Conservation (phyloP, 805 yeast genomes). For the Vanderwaltozyma verrucispora region DNA sequence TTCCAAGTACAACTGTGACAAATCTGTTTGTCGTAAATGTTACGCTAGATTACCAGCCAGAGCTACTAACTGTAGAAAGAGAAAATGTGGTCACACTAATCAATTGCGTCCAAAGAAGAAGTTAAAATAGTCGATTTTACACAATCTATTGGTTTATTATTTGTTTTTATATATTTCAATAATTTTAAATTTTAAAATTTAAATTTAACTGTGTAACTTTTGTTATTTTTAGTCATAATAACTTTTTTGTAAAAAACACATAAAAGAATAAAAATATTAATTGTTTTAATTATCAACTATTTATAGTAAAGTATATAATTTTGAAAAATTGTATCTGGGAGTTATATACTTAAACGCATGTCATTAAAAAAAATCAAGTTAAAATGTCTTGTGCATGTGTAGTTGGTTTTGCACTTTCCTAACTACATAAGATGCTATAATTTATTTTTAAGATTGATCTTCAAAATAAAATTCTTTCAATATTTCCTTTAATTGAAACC, state of each 20-base stretch:
- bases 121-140: conserved; percentile 65
- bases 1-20: conserved; percentile 99
- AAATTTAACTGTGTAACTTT: background rate
- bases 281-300: background rate
- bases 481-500: conserved; percentile 54
- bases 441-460: too few species aligned
- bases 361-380: too few species aligned
- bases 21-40: conserved; percentile 98
- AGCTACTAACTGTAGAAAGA: conserved; percentile 99
- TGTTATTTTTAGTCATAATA: background rate
- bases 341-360: too few species aligned
- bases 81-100: conserved; percentile 99
- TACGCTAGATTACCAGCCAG: conserved; percentile 99
- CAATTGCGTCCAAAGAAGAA: conserved; percentile 99
- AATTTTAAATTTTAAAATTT: too few species aligned
- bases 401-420: too few species aligned
- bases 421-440: too few species aligned
- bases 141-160: background rate
- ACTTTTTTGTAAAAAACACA: background rate
- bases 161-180: background rate
- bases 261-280: background rate
- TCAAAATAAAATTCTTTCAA: conserved; percentile 23
- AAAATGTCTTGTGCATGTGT: too few species aligned
- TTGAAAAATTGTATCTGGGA: too few species aligned
- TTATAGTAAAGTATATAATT: too few species aligned